Conservation (phyloP, 1,139 yeast genomes). For the Magnusiomyces sp. region DNA sequence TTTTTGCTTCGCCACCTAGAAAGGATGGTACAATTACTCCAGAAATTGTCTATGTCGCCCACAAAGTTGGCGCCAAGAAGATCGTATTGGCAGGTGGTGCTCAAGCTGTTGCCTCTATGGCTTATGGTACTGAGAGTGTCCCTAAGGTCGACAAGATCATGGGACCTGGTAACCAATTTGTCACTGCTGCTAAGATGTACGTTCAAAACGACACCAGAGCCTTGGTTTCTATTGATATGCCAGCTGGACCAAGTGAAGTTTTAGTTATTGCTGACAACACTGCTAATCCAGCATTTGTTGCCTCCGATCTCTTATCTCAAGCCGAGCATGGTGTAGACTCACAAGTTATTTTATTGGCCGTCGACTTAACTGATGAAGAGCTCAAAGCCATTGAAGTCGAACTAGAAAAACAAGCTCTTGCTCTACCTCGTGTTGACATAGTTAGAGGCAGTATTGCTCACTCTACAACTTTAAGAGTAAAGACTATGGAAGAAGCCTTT, state of each 20-base stretch:
- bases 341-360: conserved; percentile 87
- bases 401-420: conserved; percentile 71
- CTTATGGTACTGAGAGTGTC: conserved; percentile 88
- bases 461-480: conserved; percentile 69
- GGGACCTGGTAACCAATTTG: conserved; percentile 99
- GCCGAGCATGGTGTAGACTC: conserved; percentile 99
- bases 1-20: conserved; percentile 98
- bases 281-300: conserved; percentile 93
- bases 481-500: conserved; percentile 67
- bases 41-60: conserved; percentile 95
- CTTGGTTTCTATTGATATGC: conserved; percentile 94
- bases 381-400: conserved; percentile 68
- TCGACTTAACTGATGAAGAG: conserved; percentile 52
- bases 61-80: conserved; percentile 82
- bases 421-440: conserved; percentile 88
- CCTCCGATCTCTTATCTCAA: conserved; percentile 88
- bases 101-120: conserved; percentile 97
- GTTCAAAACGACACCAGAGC: conserved; percentile 95
- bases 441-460: conserved; percentile 88
- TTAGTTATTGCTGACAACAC: conserved; percentile 79
- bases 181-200: conserved; percentile 97
- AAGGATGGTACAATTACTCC: conserved; percentile 89
- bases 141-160: conserved; percentile 93
- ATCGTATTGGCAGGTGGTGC: conserved; percentile 98
- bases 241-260: conserved; percentile 99